These are phyloP conservation scores for Yamadazyma diddensiae DNA, from an alignment of 1,139 yeast genomes.

Conservation along the genomic window DNA sequence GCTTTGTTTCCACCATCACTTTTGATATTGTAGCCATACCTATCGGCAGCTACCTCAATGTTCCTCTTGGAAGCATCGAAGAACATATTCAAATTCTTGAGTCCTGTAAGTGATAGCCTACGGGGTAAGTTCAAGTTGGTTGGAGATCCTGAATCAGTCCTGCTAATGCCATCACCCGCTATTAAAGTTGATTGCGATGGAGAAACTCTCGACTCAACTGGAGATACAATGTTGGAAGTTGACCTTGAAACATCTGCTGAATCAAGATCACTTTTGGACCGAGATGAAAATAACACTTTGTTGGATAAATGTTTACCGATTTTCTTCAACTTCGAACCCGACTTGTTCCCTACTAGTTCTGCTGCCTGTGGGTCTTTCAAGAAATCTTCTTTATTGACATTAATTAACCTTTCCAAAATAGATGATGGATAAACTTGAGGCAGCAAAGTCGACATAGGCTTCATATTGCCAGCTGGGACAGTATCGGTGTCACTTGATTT, in stretches of 20 bases:
- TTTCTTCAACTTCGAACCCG: slow-evolving; percentile 13
- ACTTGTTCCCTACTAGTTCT: not conserved
- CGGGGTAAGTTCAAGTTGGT: slow-evolving; percentile 26
- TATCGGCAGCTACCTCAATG: slow-evolving; percentile 22
- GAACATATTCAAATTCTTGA: slow-evolving; percentile 31
- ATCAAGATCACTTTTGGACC: not conserved
- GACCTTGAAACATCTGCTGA: not conserved
- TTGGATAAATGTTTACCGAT: slow-evolving; percentile 11
- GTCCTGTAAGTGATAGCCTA: slow-evolving; percentile 27
- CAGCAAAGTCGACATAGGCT: slow-evolving; percentile 15
- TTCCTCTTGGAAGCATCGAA: slow-evolving; percentile 30
- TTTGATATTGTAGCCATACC: slow-evolving; percentile 17
- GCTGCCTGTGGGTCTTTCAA: not conserved
- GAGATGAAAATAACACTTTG: slow-evolving; percentile 6
- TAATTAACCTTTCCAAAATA: slow-evolving; percentile 12
- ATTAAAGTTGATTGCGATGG: slow-evolving; percentile 7
- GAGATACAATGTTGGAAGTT: not conserved
- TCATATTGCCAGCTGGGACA: not conserved
- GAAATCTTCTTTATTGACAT: slow-evolving; percentile 8
- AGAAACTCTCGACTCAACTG: slow-evolving; percentile 1
- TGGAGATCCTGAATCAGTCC: slow-evolving; percentile 15
- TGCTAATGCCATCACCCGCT: slow-evolving; percentile 7
- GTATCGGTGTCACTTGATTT: slow-evolving; percentile 1
- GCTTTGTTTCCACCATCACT: slow-evolving; percentile 3
- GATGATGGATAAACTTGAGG: slow-evolving; percentile 11